These are phyloP conservation scores for Paramecium primaurelia DNA, from an alignment of 73 alveolate genomes.

Conservation along the genomic window DNA sequence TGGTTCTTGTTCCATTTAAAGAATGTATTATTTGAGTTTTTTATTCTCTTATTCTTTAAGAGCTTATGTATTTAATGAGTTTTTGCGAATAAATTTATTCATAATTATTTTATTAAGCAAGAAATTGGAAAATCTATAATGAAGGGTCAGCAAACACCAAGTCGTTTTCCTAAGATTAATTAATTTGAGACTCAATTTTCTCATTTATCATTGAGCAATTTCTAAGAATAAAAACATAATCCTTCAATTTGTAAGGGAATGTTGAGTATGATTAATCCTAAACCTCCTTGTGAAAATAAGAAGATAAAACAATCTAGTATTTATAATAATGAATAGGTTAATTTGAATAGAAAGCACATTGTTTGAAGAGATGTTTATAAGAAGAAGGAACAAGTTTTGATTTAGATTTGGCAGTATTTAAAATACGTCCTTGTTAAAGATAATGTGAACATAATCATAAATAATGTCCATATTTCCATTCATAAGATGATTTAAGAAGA, in stretches of 20 bases:
- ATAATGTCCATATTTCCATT: constrained; percentile 74
- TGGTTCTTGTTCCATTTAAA: constrained; percentile 7
- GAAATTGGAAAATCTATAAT: constrained; percentile 12
- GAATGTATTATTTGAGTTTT: neutral
- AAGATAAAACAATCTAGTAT: neutral
- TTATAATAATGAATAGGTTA: neutral
- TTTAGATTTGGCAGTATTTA: constrained; percentile 71
- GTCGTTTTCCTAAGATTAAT: neutral
- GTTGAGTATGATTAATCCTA: constrained; percentile 27
- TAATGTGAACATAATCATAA: constrained; percentile 72
- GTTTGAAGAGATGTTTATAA: neutral
- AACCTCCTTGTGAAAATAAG: neutral
- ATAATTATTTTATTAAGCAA: neutral
- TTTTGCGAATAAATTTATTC: neutral
- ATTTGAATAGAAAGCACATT: neutral
- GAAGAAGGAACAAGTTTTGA: constrained; percentile 25
- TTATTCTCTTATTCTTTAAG: neutral
- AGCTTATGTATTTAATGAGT: neutral
- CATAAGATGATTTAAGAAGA: constrained; percentile 69
- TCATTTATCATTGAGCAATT: neutral
- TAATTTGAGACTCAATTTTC: neutral
- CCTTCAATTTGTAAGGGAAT: constrained; percentile 16
- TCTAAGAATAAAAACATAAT: neutral
- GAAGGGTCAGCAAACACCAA: neutral
- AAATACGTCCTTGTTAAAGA: constrained; percentile 71